These are phyloP conservation scores for Harringtonia aguacate DNA, from an alignment of 2,329 filamentous ascomycete species.

Conservation along the genomic window DNA sequence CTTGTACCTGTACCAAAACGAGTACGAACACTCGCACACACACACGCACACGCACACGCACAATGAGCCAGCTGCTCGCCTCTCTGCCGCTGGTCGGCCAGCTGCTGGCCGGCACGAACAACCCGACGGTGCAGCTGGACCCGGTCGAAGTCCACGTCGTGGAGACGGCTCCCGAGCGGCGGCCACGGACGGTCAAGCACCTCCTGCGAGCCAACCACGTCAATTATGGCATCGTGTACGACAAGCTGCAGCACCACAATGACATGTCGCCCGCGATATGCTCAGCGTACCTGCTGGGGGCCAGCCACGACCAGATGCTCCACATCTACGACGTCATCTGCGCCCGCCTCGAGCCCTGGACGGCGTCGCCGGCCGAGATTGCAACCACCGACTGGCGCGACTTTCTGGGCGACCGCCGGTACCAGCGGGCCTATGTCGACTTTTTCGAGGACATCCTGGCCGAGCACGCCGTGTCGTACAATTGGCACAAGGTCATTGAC, in stretches of 20 bases:
- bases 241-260: slow-evolving; percentile 67
- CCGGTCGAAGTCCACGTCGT: slow-evolving; percentile 66
- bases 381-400: slow-evolving; percentile 77
- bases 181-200: slow-evolving; percentile 77
- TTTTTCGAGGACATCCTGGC: slow-evolving; percentile 92
- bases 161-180: slow-evolving; percentile 69
- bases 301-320: slow-evolving; percentile 60
- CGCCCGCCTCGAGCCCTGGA: slow-evolving; percentile 66
- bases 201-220: slow-evolving; percentile 84
- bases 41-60: too few relatives aligned
- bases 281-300: slow-evolving; percentile 79
- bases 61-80: neutral
- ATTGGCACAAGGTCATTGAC: slow-evolving; percentile 70
- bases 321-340: slow-evolving; percentile 70
- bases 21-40: neutral
- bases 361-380: slow-evolving; percentile 75
- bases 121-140: slow-evolving; percentile 43
- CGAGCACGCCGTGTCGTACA: slow-evolving; percentile 54
- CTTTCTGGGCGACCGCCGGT: slow-evolving; percentile 66
- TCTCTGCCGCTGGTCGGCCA: slow-evolving; percentile 20
- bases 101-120: slow-evolving; percentile 14
- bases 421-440: slow-evolving; percentile 85
- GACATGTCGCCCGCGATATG: slow-evolving; percentile 73
- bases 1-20: too few relatives aligned
- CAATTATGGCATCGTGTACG: slow-evolving; percentile 73